A percentile compares a stretch with the other conserved stretches of the same genome.
Evolutionary conservation across 2,329 filamentous ascomycete genomes (phyloP).

Genomic region (Chrysosporium keratinophilum): DNA sequence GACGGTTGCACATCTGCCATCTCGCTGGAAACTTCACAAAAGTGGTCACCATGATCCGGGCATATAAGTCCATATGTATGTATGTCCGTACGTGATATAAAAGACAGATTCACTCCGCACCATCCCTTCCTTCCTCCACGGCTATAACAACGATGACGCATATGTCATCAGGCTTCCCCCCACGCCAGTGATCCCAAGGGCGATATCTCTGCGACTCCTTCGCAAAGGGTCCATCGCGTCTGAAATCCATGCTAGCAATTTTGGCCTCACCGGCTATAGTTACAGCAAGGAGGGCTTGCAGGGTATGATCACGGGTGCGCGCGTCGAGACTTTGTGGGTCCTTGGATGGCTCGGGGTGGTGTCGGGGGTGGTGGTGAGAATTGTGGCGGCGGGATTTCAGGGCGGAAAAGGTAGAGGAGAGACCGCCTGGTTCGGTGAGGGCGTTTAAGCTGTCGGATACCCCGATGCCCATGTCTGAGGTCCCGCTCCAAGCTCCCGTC

Average conservation of each 20-base stretch:
- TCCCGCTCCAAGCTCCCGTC: conserved; percentile 62
- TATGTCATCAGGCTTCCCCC: conserved; percentile 94
- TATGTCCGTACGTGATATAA: not conserved
- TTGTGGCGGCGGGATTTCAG: conserved; percentile 12
- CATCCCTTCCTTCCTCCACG: conserved; percentile 44
- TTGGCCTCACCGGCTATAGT: conserved; percentile 77
- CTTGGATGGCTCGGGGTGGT: not conserved
- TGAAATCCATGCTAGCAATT: conserved; percentile 67
- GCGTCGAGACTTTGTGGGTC: not conserved
- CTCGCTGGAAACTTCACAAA: too few relatives aligned
- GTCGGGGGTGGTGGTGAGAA: conserved; percentile 17
- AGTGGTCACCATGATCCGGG: too few relatives aligned
- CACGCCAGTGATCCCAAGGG: conserved; percentile 74
- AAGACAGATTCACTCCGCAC: not conserved
- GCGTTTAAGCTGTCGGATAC: conserved; percentile 51
- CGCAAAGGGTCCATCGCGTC: conserved; percentile 82
- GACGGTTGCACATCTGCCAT: too few relatives aligned
- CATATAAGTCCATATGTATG: not conserved
- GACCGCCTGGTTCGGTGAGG: conserved; percentile 42
- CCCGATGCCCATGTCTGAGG: conserved; percentile 48
- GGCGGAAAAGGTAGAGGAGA: conserved; percentile 22
- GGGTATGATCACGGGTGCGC: conserved; percentile 36
- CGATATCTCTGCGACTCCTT: conserved; percentile 85
- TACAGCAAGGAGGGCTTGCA: conserved; percentile 69
- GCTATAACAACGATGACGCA: conserved; percentile 73